Evolutionary conservation across 768 basidiomycete genomes (phyloP).

Genomic region (Sporobolomyces pararoseus): DNA sequence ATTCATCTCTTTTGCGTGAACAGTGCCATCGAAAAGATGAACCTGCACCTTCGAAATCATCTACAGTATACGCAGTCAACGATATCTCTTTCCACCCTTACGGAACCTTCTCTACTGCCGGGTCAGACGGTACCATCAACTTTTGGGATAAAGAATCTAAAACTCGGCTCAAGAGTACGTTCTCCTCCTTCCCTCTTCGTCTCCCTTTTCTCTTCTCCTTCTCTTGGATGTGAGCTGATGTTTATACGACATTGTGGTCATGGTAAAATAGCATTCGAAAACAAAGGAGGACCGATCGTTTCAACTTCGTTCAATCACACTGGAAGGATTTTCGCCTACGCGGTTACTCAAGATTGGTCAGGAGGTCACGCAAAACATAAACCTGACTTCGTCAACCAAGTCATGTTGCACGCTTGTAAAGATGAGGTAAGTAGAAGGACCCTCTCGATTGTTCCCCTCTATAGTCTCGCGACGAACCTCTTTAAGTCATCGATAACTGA

Average conservation of each 20-base stretch:
- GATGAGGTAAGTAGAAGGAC: conserved; percentile 75
- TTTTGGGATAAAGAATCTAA: conserved; percentile 94
- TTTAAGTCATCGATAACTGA: no score
- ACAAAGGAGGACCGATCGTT: conserved; percentile 69
- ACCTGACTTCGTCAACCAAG: conserved; percentile 59
- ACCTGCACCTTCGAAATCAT: conserved; percentile 56
- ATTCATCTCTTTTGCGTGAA: no score
- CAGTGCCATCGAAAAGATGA: conserved; percentile 64
- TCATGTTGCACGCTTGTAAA: conserved; percentile 79
- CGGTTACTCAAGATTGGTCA: conserved; percentile 54
- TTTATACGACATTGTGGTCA: background rate
- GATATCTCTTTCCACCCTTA: conserved; percentile 80
- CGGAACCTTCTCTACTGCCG: conserved; percentile 79
- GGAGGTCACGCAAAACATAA: conserved; percentile 44
- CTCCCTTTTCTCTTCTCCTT: background rate
- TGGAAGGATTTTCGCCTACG: conserved; percentile 84
- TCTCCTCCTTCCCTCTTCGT: conserved; percentile 53
- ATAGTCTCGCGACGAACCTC: no score
- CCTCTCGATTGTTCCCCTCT: no score
- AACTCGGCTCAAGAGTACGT: conserved; percentile 71
- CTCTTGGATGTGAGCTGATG: background rate
- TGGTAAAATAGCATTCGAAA: conserved; percentile 63
- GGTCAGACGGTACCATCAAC: conserved; percentile 76
- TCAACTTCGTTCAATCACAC: conserved; percentile 80
- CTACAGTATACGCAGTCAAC: conserved; percentile 75